Conservation (phyloP, 2,329 filamentous ascomycete species). For the Massarina eburnea region DNA sequence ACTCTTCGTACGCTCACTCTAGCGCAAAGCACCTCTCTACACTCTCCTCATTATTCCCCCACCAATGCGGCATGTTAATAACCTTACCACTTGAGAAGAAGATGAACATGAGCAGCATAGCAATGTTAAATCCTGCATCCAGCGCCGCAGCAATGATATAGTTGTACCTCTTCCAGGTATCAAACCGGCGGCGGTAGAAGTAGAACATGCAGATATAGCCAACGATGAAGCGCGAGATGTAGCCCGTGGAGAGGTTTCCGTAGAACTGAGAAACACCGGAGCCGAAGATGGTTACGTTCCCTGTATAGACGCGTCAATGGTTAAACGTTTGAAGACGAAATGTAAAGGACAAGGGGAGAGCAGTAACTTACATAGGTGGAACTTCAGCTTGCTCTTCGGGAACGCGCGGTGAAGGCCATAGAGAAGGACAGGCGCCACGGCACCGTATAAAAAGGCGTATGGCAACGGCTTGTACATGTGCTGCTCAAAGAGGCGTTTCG, state of each 20-base stretch:
- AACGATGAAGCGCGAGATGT: constrained; percentile 58
- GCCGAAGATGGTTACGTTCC: constrained; percentile 66
- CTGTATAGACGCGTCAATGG: constrained; percentile 23
- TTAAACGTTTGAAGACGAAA: no score
- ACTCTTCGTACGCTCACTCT: constrained; percentile 8
- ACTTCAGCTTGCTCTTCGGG: constrained; percentile 56
- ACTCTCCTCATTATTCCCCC: constrained; percentile 60
- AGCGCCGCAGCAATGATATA: constrained; percentile 64
- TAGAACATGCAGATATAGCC: constrained; percentile 63
- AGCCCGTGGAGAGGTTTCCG: constrained; percentile 63
- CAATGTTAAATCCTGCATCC: constrained; percentile 64
- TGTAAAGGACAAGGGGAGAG: not conserved
- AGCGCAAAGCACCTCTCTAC: constrained; percentile 63
- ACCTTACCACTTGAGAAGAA: constrained; percentile 60
- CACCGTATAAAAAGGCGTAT: constrained; percentile 58
- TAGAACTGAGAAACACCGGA: constrained; percentile 59
- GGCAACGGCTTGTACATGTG: constrained; percentile 53
- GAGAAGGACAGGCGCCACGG: constrained; percentile 49
- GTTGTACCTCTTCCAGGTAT: constrained; percentile 62
- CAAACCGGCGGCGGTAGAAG: constrained; percentile 58
- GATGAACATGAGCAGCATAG: constrained; percentile 63
- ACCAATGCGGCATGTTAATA: constrained; percentile 64
- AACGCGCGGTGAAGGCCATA: constrained; percentile 57
- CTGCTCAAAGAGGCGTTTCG: constrained; percentile 53
- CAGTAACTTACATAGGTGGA: constrained; percentile 46